Evolutionary conservation across 805 yeast species (phyloP).

Genomic region (Zygosaccharomyces bisporus): DNA sequence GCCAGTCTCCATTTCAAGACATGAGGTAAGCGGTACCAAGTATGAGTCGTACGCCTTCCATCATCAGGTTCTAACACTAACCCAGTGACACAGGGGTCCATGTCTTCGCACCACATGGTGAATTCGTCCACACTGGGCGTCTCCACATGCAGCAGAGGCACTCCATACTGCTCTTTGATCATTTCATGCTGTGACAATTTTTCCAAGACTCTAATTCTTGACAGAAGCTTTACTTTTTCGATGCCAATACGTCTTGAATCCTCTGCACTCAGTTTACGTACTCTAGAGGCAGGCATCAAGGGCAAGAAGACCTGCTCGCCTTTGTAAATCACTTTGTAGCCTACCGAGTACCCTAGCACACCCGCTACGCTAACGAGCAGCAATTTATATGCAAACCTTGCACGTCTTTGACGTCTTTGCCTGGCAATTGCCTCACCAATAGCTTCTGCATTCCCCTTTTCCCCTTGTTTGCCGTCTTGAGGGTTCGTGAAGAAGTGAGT

Average conservation of each 20-base stretch:
- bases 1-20: conserved; percentile 29
- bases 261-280: conserved; percentile 23
- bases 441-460: conserved; percentile 5
- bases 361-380: conserved; percentile 18
- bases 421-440: conserved; percentile 24
- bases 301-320: conserved; percentile 29
- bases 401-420: conserved; percentile 21
- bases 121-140: conserved; percentile 22
- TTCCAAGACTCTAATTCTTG: conserved; percentile 24
- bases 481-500: conserved; percentile 30
- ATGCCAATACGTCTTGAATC: conserved; percentile 25
- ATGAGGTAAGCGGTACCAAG: conserved; percentile 28
- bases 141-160: conserved; percentile 26
- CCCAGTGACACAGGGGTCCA: conserved; percentile 31
- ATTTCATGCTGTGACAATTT: conserved; percentile 29
- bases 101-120: conserved; percentile 34
- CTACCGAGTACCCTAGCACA: conserved; percentile 28
- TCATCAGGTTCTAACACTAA: conserved; percentile 21
- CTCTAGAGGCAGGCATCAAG: conserved; percentile 24
- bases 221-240: conserved; percentile 20
- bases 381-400: conserved; percentile 16
- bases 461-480: conserved; percentile 6
- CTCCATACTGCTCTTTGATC: conserved; percentile 34
- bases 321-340: conserved; percentile 29
- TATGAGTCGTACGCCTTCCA: conserved; percentile 12